These are phyloP conservation scores for Pseudoturritis turrita DNA, from an alignment of 345 rosid species.

Conservation along the genomic window DNA sequence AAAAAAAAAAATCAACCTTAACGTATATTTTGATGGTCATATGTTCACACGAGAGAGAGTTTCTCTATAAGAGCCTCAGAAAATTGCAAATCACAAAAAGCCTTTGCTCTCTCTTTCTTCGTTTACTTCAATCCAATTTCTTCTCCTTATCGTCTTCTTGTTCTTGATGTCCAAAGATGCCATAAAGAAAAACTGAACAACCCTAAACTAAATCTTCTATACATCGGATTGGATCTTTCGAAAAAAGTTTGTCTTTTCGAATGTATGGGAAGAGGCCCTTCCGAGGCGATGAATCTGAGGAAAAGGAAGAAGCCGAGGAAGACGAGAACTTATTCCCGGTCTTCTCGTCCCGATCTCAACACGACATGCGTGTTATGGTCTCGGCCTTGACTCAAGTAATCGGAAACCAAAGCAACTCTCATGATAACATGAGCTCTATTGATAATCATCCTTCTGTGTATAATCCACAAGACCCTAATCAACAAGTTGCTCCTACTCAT, in stretches of 20 bases:
- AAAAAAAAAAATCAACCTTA: background rate
- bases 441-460: conserved; percentile 14
- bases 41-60: conserved; percentile 30
- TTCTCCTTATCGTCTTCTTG: conserved; percentile 13
- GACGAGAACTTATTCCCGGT: conserved; percentile 47
- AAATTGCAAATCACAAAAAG: background rate
- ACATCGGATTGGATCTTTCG: background rate
- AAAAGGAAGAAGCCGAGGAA: conserved; percentile 37
- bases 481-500: conserved; percentile 19
- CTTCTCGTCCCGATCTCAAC: conserved; percentile 66
- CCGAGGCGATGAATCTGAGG: conserved; percentile 41
- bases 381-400: conserved; percentile 72
- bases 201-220: conserved; percentile 5
- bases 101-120: conserved; percentile 11
- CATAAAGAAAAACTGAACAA: background rate
- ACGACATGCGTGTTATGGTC: conserved; percentile 62
- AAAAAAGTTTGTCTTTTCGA: background rate
- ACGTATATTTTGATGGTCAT: conserved; percentile 3
- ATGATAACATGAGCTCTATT: conserved; percentile 16
- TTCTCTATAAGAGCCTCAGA: conserved; percentile 11
- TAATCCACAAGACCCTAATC: conserved; percentile 27
- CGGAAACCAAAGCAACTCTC: conserved; percentile 31
- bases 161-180: conserved; percentile 6
- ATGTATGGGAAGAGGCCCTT: conserved; percentile 47
- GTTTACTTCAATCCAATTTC: conserved; percentile 8